Evolutionary conservation across 495 filamentous ascomycete species (phyloP).

Genomic region (Penicillium bialowiezense): DNA sequence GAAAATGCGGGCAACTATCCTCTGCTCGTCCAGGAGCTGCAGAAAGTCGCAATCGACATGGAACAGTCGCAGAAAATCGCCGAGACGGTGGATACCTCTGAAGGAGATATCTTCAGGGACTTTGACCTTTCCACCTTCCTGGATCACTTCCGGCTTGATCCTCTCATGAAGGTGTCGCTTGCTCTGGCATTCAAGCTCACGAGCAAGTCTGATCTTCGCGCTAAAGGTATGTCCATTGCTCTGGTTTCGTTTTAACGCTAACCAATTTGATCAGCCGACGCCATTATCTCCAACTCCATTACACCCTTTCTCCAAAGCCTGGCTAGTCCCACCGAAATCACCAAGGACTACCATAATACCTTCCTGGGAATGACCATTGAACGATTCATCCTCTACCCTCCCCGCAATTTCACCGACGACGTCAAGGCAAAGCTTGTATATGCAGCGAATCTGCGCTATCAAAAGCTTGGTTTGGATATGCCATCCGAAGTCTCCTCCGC

Average conservation of each 20-base stretch:
- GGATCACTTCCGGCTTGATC: conserved; percentile 89
- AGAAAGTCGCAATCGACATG: conserved; percentile 75
- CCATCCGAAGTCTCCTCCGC: conserved; percentile 72
- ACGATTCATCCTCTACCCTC: conserved; percentile 75
- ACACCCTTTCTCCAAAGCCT: conserved; percentile 71
- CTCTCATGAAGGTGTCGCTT: conserved; percentile 81
- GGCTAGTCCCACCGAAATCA: conserved; percentile 51
- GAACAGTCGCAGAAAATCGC: conserved; percentile 86
- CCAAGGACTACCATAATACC: conserved; percentile 60
- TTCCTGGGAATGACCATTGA: conserved; percentile 78
- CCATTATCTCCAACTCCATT: conserved; percentile 72
- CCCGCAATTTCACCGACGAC: conserved; percentile 74
- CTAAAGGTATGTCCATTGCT: conserved; percentile 66
- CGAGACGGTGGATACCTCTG: conserved; percentile 81
- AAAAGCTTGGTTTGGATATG: conserved; percentile 54
- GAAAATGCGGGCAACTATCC: conserved; percentile 76
- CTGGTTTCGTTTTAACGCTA: conserved; percentile 12
- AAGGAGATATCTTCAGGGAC: conserved; percentile 87
- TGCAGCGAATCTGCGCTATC: conserved; percentile 67
- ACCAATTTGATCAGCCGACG: conserved; percentile 63
- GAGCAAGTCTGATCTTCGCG: conserved; percentile 73
- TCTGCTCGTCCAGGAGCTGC: conserved; percentile 78
- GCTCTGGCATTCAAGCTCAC: conserved; percentile 83
- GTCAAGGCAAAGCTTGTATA: conserved; percentile 65
- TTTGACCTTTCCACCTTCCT: conserved; percentile 92